Percentiles rank a stretch among this genome's conserved stretches.
Conservation (phyloP, 805 yeast species). For the Saccharomycopsis schoenii region DNA sequence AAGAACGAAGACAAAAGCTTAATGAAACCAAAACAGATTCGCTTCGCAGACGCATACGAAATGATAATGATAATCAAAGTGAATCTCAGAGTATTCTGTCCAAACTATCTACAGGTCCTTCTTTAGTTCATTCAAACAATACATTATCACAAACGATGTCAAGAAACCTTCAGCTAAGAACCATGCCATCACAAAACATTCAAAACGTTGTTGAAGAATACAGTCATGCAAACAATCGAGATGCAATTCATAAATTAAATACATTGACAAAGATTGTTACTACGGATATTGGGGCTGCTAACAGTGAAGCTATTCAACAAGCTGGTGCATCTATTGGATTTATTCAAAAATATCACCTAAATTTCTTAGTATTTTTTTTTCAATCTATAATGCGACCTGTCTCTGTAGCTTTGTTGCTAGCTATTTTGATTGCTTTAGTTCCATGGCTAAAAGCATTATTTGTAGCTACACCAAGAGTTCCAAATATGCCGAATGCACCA, state of each 20-base stretch:
- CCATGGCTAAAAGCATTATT: slow-evolving; percentile 77
- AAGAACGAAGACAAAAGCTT: background rate
- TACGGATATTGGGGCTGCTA: slow-evolving; percentile 19
- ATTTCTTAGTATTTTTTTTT: slow-evolving; percentile 28
- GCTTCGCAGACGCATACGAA: background rate
- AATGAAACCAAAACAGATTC: background rate
- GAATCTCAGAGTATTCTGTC: slow-evolving; percentile 1
- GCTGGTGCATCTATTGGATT: slow-evolving; percentile 13
- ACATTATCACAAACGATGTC: slow-evolving; percentile 17
- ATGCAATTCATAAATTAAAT: slow-evolving; percentile 1
- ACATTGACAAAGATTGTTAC: slow-evolving; percentile 16
- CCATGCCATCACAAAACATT: slow-evolving; percentile 33
- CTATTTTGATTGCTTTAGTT: slow-evolving; percentile 66
- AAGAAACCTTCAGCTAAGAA: slow-evolving; percentile 24
- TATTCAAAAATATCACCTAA: slow-evolving; percentile 22
- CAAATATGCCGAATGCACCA: slow-evolving; percentile 62
- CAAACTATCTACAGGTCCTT: background rate
- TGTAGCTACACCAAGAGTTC: slow-evolving; percentile 35
- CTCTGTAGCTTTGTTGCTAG: slow-evolving; percentile 55
- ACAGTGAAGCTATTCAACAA: slow-evolving; percentile 13
- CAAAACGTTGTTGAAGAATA: slow-evolving; percentile 41
- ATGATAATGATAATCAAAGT: background rate
- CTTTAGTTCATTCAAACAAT: background rate
- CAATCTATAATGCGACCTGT: slow-evolving; percentile 61
- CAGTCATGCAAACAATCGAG: slow-evolving; percentile 22